Base-by-base conservation (phyloP, 2,329 filamentous ascomycete species). In the Beauveria brongniartii region DNA sequence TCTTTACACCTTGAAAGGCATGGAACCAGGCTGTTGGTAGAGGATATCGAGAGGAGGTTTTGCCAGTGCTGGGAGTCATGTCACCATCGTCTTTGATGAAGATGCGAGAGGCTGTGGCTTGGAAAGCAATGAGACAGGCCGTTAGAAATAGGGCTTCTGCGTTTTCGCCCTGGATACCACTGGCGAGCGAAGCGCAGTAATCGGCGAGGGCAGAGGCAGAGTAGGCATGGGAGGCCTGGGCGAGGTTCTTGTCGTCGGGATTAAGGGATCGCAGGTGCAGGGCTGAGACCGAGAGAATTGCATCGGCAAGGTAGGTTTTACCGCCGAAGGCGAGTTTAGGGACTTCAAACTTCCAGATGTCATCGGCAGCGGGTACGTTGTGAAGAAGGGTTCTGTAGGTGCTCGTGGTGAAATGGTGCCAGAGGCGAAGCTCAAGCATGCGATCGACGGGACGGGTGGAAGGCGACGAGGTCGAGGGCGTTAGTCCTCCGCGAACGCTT, bases 21-120 rank as follows among this genome's bases (percentile, higher is more conserved):
- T 87, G 84, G 63, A 88, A 87, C 84, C 83, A 87, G 3, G 82
- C 78, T 48, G 87, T 72, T 0, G 85, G 85, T n/a, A 86, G 71
- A 20, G 77, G 75, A 67, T 88, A 88, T 44, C 75, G 75, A 50
- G 64, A 73, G n/a, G 70, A 69, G 3, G 73, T 68, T 30, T 77
- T 74, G 53, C 73, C 72, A 3, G 69, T 66, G 12, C 69, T 68
- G 9, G 61, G 61, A 5, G 61, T 63, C 56, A 71, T 63, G 43
- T 77, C 73, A 18, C 71, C 71, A 30, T 85, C 82, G 61, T 85
- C 82, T 55, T 84, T 81, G 62, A 79, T 78, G 63, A 87, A 87
- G 62, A 86, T 79, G 66, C 88, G 75, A 54, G 84, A 79, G 46
- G 89, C 78, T 30, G 84, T 81, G 65, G 88, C 77, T 70, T 91